A percentile compares a stretch with the other conserved stretches of the same genome.
These are phyloP conservation scores for Aureobasidium vineae DNA, from an alignment of 2,329 filamentous ascomycete genomes.

Conservation along the genomic window DNA sequence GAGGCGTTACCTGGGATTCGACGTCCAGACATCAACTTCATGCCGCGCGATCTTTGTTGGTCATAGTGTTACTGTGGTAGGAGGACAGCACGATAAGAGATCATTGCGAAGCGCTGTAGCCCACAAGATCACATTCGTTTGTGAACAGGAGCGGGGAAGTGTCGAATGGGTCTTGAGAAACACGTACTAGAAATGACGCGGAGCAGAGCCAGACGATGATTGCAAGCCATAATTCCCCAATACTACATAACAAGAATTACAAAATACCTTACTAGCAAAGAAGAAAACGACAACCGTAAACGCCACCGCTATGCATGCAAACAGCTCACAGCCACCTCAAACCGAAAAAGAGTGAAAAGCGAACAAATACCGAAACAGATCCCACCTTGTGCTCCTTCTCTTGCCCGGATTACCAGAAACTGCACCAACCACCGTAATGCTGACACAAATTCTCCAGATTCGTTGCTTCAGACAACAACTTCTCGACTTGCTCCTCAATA, in stretches of 20 bases:
- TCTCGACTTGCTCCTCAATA: constrained; percentile 86
- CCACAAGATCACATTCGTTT: no score
- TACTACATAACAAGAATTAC: neutral
- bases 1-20: no score
- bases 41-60: no score
- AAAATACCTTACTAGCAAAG: neutral
- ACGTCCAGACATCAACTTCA: no score
- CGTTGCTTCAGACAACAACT: constrained; percentile 90
- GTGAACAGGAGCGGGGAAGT: no score
- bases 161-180: no score
- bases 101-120: no score
- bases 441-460: constrained; percentile 97
- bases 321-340: constrained; percentile 6
- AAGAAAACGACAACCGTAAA: neutral
- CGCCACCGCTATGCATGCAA: constrained; percentile 19
- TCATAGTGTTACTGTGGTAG: no score
- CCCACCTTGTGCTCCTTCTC: neutral
- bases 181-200: no score
- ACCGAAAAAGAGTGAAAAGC: neutral
- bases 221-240: neutral
- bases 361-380: neutral
- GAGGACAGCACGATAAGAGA: no score
- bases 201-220: no score
- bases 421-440: constrained; percentile 99
- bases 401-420: constrained; percentile 71